These are phyloP conservation scores for Dryas octopetala DNA, from an alignment of 306 rosid species.

Conservation along the genomic window DNA sequence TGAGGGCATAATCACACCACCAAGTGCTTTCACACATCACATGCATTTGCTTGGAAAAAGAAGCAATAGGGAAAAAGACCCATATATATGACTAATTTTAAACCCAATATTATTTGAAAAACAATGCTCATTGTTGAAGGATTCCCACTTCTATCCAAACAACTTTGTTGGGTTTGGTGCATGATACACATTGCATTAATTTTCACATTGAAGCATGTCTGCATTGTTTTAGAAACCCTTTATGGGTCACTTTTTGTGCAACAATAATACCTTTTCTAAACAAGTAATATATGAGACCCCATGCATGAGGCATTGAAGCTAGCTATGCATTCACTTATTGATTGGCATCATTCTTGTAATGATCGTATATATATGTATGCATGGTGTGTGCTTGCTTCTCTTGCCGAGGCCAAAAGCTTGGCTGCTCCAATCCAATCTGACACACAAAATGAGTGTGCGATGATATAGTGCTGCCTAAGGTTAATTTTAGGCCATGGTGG, in stretches of 20 bases:
- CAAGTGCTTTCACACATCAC: conserved; percentile 55
- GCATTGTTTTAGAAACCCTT: conserved; percentile 10
- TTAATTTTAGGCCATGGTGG: conserved; percentile 1
- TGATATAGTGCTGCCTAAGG: conserved; percentile 14
- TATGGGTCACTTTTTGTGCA: conserved; percentile 18
- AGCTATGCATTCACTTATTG: neutral
- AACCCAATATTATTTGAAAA: conserved; percentile 28
- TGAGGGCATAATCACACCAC: conserved; percentile 43
- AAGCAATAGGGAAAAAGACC: conserved; percentile 24
- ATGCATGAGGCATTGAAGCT: conserved; percentile 7
- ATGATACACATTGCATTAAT: neutral
- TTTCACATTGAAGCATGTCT: conserved; percentile 8
- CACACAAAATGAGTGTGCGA: conserved; percentile 9
- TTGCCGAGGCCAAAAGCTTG: conserved; percentile 22
- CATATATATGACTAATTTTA: neutral
- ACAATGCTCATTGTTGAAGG: conserved; percentile 9
- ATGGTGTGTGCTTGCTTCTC: conserved; percentile 33
- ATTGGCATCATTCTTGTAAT: conserved; percentile 1
- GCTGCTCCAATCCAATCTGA: conserved; percentile 27
- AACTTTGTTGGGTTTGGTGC: conserved; percentile 6
- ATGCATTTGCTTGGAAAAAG: conserved; percentile 34
- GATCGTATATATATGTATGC: neutral
- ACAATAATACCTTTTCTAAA: conserved; percentile 15
- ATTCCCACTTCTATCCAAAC: conserved; percentile 7
- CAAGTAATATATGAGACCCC: conserved; percentile 16